phyloP scores from a whole-genome alignment of 805 yeast species.

The Yamadazyma sp. region DNA sequence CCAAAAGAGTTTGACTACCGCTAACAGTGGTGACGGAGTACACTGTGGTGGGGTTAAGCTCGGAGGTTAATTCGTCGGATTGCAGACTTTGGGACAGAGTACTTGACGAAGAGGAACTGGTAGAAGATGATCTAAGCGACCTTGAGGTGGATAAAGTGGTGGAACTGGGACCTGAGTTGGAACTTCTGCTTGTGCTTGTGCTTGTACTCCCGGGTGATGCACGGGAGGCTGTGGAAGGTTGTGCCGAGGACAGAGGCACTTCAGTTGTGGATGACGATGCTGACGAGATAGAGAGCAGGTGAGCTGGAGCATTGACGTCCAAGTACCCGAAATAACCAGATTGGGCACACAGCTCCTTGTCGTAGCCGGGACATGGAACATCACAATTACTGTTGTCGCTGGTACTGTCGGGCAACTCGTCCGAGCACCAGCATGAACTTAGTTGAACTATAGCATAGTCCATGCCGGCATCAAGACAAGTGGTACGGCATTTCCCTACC shows the following conservation, averaged over 20 bases:
- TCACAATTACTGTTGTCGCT: slow-evolving; percentile 35
- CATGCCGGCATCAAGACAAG: slow-evolving; percentile 43
- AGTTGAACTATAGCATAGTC: slow-evolving; percentile 55
- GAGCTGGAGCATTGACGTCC: slow-evolving; percentile 16
- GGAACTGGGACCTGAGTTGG: background rate
- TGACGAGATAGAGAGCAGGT: slow-evolving; percentile 14
- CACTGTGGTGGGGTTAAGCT: slow-evolving; percentile 10
- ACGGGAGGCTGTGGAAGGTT: slow-evolving; percentile 17
- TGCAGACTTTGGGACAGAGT: slow-evolving; percentile 2
- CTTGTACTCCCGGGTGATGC: slow-evolving; percentile 15
- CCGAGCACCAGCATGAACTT: slow-evolving; percentile 62
- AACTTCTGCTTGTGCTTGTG: background rate
- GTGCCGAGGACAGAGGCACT: slow-evolving; percentile 15
- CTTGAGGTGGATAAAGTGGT: background rate
- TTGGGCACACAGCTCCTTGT: slow-evolving; percentile 42
- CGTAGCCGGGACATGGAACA: slow-evolving; percentile 46
- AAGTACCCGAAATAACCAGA: slow-evolving; percentile 56
- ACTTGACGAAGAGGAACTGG: slow-evolving; percentile 2
- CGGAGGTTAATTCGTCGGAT: background rate
- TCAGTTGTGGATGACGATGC: slow-evolving; percentile 12
- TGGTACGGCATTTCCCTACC: slow-evolving; percentile 52
- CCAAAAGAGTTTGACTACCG: slow-evolving; percentile 14
- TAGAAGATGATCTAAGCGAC: background rate
- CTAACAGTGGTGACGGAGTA: slow-evolving; percentile 19
- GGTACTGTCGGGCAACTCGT: slow-evolving; percentile 46